Evolutionary conservation across 352 stramenopile species (phyloP), one percentile per base, ranked within the genome.

Genomic region (Globisporangium mamillatum): DNA sequence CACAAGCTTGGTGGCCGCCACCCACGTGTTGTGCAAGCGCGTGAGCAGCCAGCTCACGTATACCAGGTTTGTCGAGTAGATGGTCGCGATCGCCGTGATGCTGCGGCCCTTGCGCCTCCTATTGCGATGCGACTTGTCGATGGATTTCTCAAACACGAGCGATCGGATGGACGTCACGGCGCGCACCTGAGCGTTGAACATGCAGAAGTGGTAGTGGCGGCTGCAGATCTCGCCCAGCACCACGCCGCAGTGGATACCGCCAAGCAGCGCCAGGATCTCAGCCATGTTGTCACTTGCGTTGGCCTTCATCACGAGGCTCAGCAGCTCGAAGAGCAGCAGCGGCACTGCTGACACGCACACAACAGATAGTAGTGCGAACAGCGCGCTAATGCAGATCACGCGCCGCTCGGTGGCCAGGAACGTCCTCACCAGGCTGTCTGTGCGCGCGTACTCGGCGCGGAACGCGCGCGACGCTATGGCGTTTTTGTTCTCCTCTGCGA

Each of bases 61-160:
- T 14, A 75, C 57, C 25, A 82, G 68, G 55, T 76, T 78, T 46
- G 76, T 74, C 64, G 74, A 80, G 67, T 80, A 80, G 44, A 82
- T 74, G 22, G 74, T 80, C 52, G 69, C 71, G 67, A 82, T 80
- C 71, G 60, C 55, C 18, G 76, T 67, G 68, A 80, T 75, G 60
- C 64, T 76, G 38, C 70, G 75, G 62, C 71, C 74, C 54, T 68
- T 76, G 44, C 71, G 71, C 36, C 75, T 64, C 8, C 60, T 53
- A 4, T 67, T 70, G 48, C 72, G 71, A 12, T 78, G 70, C 1
- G 74, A 64, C 32, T 54, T 67, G 41, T 78, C 66, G 29, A 82
- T 74, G 5, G 76, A 78, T 53, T 79, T 77, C 60, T 77, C 60
- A 36, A 80, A 82, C 14, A 82, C 63, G 36, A 82, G 46, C 20